Percentiles rank a stretch among this genome's conserved stretches.
These are phyloP conservation scores for Rhodamnia argentea DNA, from an alignment of 345 rosid genomes.

Conservation along the genomic window DNA sequence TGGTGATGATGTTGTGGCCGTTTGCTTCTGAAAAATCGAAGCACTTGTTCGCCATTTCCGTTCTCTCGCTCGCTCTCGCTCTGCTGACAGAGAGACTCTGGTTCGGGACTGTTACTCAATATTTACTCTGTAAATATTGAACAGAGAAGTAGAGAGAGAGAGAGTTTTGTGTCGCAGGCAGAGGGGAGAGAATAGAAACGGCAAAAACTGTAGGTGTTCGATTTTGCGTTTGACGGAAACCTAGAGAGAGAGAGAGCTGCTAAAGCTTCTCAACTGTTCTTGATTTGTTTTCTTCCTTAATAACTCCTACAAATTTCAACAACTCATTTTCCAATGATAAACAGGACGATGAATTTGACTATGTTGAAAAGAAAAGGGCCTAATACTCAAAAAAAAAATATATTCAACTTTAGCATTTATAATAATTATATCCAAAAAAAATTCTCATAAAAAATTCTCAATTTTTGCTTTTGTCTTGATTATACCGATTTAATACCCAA, in stretches of 20 bases:
- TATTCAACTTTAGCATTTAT: too few species aligned
- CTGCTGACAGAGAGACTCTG: constrained; percentile 34
- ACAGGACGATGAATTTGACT: background rate
- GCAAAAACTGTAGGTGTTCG: background rate
- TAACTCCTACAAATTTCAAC: background rate
- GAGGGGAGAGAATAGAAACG: background rate
- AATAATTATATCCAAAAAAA: too few species aligned
- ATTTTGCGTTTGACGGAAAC: background rate
- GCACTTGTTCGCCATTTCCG: constrained; percentile 6
- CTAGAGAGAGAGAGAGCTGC: background rate
- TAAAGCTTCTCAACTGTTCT: background rate
- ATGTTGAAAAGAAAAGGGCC: background rate
- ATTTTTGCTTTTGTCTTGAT: too few species aligned
- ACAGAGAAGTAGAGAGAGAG: background rate
- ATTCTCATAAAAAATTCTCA: too few species aligned
- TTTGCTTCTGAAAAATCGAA: constrained; percentile 5
- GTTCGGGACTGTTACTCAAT: constrained; percentile 30
- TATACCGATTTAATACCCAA: too few species aligned
- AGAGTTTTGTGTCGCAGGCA: background rate
- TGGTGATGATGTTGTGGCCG: background rate
- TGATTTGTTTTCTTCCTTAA: background rate
- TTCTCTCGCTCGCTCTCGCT: constrained; percentile 5
- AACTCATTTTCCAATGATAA: background rate
- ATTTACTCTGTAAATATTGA: background rate
- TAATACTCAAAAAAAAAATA: too few species aligned